These are phyloP conservation scores for Puccinia hordei DNA, from an alignment of 1,284 basidiomycete genomes.

Conservation along the genomic window DNA sequence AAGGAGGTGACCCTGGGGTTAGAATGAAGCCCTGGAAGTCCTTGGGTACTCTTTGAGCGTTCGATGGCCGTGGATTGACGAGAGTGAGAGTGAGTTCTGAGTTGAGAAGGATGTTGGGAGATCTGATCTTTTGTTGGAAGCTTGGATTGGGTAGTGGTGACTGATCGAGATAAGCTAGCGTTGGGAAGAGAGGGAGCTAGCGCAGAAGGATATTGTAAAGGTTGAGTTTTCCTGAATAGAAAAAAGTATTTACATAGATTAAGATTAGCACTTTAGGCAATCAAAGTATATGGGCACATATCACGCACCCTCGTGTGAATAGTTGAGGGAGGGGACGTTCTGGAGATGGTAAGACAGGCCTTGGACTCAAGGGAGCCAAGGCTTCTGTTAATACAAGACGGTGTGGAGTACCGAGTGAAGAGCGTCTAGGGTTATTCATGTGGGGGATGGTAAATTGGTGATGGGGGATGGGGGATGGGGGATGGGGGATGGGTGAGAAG, in stretches of 20 bases:
- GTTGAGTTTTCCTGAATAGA: not conserved
- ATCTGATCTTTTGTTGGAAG: not conserved
- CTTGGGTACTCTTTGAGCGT: not conserved
- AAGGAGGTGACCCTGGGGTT: not conserved
- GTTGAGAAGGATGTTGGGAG: not conserved
- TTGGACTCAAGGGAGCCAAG: not conserved
- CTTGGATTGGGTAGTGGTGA: not conserved
- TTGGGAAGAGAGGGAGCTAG: not conserved
- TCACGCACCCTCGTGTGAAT: constrained; percentile 14
- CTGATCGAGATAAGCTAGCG: not conserved
- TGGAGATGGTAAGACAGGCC: not conserved
- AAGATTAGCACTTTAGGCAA: too few species aligned
- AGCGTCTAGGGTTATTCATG: not conserved
- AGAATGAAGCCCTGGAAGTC: not conserved
- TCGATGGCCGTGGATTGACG: constrained; percentile 4
- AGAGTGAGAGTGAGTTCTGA: not conserved
- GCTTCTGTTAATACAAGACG: not conserved
- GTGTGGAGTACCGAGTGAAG: not conserved
- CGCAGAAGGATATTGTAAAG: not conserved
- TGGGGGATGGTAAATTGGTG: too few species aligned
- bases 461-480: too few species aligned
- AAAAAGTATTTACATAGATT: not conserved
- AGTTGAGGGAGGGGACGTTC: constrained; percentile 1
- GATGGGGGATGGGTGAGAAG: too few species aligned
- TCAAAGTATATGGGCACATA: not conserved